Evolutionary conservation across 73 alveolate species (phyloP), one percentile per base, ranked within the genome.

Genomic region (Paramecium primaurelia): DNA sequence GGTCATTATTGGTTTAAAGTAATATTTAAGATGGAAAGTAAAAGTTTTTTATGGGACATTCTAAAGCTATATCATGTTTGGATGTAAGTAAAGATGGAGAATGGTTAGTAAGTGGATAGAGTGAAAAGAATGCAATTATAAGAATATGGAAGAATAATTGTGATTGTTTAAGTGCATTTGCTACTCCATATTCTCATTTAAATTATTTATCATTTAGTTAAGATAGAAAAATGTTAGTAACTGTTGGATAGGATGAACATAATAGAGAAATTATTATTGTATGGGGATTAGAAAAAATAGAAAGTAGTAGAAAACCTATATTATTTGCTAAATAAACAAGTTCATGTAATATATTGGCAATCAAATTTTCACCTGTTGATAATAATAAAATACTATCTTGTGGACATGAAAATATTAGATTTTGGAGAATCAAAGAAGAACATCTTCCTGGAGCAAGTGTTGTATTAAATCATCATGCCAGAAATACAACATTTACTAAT

Each of bases 381-480:
- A 94, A 97, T 58, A 87, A 95, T 58, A 95, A 92, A 44, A 86
- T 98, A 80, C 93, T 95, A 20, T 96, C 99, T 0, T 98, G 99
- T 87, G 99, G 99, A 4, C 93, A 95, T 92, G 99, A 98, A 86
- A 98, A 98, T 86, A 98, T 98, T 28, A 93, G 98, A 94, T 97
- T 96, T 90, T 98, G 99, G 99, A 97, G 99, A 96, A 96, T 98
- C 51, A 98, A 97, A 84, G 96, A 96, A n/a, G 96, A 93, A 12
- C 97, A 96, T 84, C 84, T 98, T 28, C 97, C 95, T 26, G 99
- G 99, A 5, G 93, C 97, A 40, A 96, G 99, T n/a, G 96, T 98
- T 8, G 99, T 97, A 9, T 91, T 98, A 59, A 96, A 98, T 88
- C 99, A 97, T 86, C 98, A 95, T 92, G 99, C 99, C 1, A 95